A percentile compares a stretch with the other conserved stretches of the same genome.
Evolutionary conservation across 2,329 filamentous ascomycete genomes (phyloP).

Genomic region (Alternaria panax): DNA sequence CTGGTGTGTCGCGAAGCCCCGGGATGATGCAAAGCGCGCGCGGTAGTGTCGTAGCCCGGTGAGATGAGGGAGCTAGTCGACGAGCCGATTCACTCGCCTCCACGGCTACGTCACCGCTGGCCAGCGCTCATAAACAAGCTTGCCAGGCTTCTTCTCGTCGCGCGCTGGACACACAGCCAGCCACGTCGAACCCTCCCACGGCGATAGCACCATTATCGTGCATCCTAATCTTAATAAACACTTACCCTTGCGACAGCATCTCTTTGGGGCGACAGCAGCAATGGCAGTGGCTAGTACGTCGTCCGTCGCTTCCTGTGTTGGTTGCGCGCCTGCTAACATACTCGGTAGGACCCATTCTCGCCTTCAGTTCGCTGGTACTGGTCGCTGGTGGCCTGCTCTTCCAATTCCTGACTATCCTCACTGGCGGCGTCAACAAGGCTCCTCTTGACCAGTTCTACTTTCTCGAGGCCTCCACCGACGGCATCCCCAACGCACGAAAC

Average conservation of each 20-base stretch:
- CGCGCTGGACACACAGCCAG: constrained; percentile 6
- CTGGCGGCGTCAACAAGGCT: constrained; percentile 61
- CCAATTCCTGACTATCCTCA: constrained; percentile 71
- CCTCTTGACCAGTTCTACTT: constrained; percentile 83
- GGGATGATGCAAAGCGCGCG: constrained; percentile 28
- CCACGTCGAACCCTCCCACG: constrained; percentile 9
- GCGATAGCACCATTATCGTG: constrained; percentile 9
- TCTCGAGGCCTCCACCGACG: constrained; percentile 77
- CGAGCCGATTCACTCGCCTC: constrained; percentile 4
- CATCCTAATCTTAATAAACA: constrained; percentile 19
- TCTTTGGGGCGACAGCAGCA: background rate
- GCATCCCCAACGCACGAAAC: constrained; percentile 64
- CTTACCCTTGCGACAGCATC: background rate
- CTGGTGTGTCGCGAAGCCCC: constrained; percentile 6
- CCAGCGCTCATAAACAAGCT: constrained; percentile 29
- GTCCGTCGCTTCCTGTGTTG: constrained; percentile 12
- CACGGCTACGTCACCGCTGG: constrained; percentile 28
- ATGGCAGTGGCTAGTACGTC: constrained; percentile 28
- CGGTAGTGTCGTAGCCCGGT: constrained; percentile 12
- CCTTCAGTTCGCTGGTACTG: constrained; percentile 66
- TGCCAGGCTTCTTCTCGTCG: constrained; percentile 5
- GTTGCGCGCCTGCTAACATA: constrained; percentile 4
- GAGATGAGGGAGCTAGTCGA: constrained; percentile 22
- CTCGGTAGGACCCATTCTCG: constrained; percentile 61
- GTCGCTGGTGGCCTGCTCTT: constrained; percentile 68